phyloP scores from a whole-genome alignment of 176 grass and related monocot species.

The Carex myosuroides region DNA sequence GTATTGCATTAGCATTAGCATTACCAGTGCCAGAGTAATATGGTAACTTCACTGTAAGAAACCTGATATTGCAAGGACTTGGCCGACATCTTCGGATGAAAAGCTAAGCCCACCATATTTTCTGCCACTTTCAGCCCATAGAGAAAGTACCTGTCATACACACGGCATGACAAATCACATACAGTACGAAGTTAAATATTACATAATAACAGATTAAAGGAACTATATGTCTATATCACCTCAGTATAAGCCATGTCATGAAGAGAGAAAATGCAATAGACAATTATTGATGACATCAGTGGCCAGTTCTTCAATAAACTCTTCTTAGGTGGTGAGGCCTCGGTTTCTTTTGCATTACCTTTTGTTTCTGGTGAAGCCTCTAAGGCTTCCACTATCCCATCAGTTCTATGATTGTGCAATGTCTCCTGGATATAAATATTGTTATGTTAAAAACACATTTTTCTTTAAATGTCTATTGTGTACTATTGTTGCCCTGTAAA shows the following conservation, averaged over 20 bases:
- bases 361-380: constrained; percentile 35
- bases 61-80: constrained; percentile 80
- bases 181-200: background rate
- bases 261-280: constrained; percentile 90
- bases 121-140: constrained; percentile 78
- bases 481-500: background rate
- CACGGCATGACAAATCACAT: constrained; percentile 16
- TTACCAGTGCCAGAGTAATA: background rate
- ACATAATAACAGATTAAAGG: background rate
- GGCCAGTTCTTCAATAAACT: constrained; percentile 69
- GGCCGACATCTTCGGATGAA: constrained; percentile 66
- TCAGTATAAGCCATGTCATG: constrained; percentile 88
- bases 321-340: constrained; percentile 39
- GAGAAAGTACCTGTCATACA: constrained; percentile 69
- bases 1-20: background rate
- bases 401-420: constrained; percentile 60
- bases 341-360: constrained; percentile 31
- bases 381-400: constrained; percentile 32
- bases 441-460: background rate
- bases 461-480: too few relatives aligned
- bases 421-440: constrained; percentile 53
- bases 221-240: constrained; percentile 33
- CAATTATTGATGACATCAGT: constrained; percentile 64
- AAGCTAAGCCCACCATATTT: constrained; percentile 84
- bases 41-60: constrained; percentile 1